Percentiles rank a stretch among this genome's conserved stretches.
Conservation (phyloP, 352 stramenopile species). For the Aphanomyces stellatus region DNA sequence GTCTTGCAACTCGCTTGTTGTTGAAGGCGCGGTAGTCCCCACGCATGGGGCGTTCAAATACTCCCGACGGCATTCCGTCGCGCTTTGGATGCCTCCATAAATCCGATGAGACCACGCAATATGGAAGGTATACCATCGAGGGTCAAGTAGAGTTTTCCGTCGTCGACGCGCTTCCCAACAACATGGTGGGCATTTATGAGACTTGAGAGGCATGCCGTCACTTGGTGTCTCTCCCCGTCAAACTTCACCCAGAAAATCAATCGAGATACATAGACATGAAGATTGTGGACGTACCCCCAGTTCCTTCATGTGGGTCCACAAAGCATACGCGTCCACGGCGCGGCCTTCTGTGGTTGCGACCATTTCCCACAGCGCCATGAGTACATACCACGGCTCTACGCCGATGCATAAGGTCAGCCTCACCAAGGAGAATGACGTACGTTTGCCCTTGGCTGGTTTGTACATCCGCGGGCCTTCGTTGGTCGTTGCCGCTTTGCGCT, state of each 20-base stretch:
- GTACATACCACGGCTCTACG: constrained; percentile 76
- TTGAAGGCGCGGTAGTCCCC: background rate
- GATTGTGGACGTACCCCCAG: constrained; percentile 29
- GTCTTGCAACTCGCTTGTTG: background rate
- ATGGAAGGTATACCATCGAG: constrained; percentile 7
- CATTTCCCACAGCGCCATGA: constrained; percentile 39
- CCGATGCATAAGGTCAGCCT: background rate
- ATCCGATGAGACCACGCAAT: too few relatives aligned
- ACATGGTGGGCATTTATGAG: constrained; percentile 56
- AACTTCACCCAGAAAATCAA: constrained; percentile 42
- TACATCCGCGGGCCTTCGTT: constrained; percentile 25
- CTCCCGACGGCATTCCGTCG: background rate
- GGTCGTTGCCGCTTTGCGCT: background rate
- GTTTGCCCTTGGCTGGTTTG: constrained; percentile 46
- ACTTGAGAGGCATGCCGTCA: constrained; percentile 45
- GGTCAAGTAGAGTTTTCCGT: constrained; percentile 45
- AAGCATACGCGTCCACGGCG: constrained; percentile 30
- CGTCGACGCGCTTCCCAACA: constrained; percentile 29
- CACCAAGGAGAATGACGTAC: constrained; percentile 23
- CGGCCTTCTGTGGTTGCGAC: constrained; percentile 28
- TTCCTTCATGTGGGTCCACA: constrained; percentile 44
- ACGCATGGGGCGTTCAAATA: background rate
- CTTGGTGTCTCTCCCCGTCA: constrained; percentile 34
- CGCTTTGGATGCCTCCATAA: background rate
- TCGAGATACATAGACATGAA: background rate